Evolutionary conservation across 2,329 filamentous ascomycete species (phyloP).

Genomic region (Fusarium bulbicola): DNA sequence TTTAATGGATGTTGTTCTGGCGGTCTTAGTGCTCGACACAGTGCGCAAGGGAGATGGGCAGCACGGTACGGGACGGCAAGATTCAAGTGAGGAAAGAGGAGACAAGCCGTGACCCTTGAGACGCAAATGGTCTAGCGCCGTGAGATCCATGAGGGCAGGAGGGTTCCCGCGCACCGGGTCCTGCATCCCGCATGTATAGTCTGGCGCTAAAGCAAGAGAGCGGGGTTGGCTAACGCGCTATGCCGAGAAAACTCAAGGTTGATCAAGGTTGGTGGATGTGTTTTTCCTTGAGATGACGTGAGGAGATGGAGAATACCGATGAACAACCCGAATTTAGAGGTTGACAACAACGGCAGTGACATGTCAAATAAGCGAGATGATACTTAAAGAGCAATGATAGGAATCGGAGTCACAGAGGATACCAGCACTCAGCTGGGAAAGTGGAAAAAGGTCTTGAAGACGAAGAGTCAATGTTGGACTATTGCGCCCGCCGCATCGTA

Average conservation of each 20-base stretch:
- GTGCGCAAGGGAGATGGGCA: neutral
- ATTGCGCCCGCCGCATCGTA: neutral
- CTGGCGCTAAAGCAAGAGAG: conserved; percentile 9
- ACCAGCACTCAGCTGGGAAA: neutral
- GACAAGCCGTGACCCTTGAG: conserved; percentile 2
- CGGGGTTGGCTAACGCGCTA: neutral
- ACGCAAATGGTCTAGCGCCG: conserved; percentile 17
- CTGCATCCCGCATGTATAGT: conserved; percentile 36
- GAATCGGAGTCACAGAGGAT: neutral
- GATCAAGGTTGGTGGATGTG: conserved; percentile 20
- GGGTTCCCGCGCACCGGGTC: conserved; percentile 40
- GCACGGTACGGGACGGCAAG: conserved; percentile 7
- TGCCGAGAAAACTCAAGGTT: neutral
- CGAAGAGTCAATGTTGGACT: neutral
- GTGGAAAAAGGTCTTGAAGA: neutral
- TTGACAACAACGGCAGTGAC: neutral
- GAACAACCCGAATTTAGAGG: neutral
- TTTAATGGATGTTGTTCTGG: neutral
- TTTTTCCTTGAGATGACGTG: conserved; percentile 22
- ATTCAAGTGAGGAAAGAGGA: conserved; percentile 32
- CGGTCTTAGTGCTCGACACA: neutral
- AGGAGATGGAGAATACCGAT: conserved; percentile 7
- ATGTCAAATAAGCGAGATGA: neutral
- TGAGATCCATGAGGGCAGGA: conserved; percentile 23
- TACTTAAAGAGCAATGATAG: neutral